Percentiles rank a stretch among this genome's conserved stretches.
These are phyloP conservation scores for Metschnikowia amazonensis DNA, from an alignment of 805 yeast genomes.

Conservation along the genomic window DNA sequence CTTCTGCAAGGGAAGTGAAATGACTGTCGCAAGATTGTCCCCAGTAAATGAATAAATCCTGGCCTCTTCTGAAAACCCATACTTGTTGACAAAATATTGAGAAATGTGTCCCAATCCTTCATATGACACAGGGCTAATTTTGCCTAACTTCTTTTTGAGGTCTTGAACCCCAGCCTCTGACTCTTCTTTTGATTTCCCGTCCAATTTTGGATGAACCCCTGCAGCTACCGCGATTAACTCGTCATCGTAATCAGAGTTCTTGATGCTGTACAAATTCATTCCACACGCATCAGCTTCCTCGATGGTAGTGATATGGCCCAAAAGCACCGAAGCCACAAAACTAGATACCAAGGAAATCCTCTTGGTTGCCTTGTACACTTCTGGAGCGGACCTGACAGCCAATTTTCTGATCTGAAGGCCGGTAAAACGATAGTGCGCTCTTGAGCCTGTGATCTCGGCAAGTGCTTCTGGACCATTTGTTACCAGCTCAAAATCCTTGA, in stretches of 20 bases:
- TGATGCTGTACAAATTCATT: constrained; percentile 79
- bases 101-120: constrained; percentile 51
- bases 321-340: constrained; percentile 67
- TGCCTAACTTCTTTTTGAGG: constrained; percentile 52
- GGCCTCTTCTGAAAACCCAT: constrained; percentile 59
- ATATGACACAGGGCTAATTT: constrained; percentile 48
- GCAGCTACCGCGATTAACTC: constrained; percentile 54
- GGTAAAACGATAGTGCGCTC: constrained; percentile 85
- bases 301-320: constrained; percentile 59
- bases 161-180: constrained; percentile 31
- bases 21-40: constrained; percentile 83
- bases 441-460: constrained; percentile 74
- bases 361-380: constrained; percentile 50
- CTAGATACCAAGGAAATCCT: constrained; percentile 74
- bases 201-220: constrained; percentile 45
- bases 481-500: constrained; percentile 53
- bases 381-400: constrained; percentile 48
- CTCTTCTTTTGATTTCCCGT: constrained; percentile 26
- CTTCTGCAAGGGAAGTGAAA: constrained; percentile 71
- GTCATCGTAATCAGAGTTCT: constrained; percentile 51
- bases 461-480: constrained; percentile 58
- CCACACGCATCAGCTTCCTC: constrained; percentile 93
- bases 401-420: constrained; percentile 87
- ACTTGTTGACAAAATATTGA: constrained; percentile 57
- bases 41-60: constrained; percentile 78